phyloP scores from a whole-genome alignment of 306 rosid genomes.

The Fragaria ananassa region DNA sequence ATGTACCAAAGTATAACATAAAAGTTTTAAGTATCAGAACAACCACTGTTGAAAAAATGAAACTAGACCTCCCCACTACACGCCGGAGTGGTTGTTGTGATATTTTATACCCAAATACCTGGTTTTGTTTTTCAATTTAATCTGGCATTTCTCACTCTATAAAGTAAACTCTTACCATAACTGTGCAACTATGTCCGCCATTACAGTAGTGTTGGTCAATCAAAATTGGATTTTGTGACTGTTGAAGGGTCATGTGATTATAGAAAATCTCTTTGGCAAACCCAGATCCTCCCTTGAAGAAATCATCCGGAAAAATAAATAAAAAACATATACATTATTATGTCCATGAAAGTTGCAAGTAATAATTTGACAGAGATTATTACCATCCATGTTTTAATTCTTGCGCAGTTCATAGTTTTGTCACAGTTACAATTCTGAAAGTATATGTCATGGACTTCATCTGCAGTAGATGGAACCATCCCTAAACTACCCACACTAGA shows the following conservation, averaged over 20 bases:
- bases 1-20: too few species aligned
- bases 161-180: neutral
- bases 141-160: neutral
- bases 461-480: neutral
- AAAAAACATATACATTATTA: neutral
- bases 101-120: neutral
- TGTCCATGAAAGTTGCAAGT: neutral
- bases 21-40: too few species aligned
- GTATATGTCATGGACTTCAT: slow-evolving; percentile 11
- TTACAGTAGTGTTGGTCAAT: neutral
- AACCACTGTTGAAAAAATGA: too few species aligned
- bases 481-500: slow-evolving; percentile 25
- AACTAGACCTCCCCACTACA: too few species aligned
- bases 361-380: neutral
- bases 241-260: neutral
- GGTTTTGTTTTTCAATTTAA: neutral
- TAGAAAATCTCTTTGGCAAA: slow-evolving; percentile 1
- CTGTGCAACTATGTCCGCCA: neutral
- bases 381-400: slow-evolving; percentile 28
- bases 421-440: slow-evolving; percentile 12
- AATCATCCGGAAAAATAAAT: neutral
- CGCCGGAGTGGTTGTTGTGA: neutral
- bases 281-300: neutral
- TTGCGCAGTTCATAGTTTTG: slow-evolving; percentile 15
- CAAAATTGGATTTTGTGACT: neutral